Percentiles rank a stretch among this genome's conserved stretches.
Evolutionary conservation across 2,329 filamentous ascomycete species (phyloP).

Genomic region (Fusarium foetens): DNA sequence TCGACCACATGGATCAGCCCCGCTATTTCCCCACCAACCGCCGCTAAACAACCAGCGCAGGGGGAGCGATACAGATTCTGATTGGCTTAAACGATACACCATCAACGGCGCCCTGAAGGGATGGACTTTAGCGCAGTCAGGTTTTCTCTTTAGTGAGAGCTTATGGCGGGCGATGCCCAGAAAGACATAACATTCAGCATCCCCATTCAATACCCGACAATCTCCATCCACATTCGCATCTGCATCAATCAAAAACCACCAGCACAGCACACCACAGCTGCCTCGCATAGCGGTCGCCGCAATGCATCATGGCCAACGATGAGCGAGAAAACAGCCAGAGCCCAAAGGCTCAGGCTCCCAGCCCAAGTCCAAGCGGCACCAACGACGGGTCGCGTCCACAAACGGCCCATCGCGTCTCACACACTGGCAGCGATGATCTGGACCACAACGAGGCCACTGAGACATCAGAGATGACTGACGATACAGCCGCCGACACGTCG

Average conservation of each 20-base stretch:
- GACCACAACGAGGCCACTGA: constrained; percentile 21
- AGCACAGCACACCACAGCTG: constrained; percentile 10
- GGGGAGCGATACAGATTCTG: rapidly evolving
- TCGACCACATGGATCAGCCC: constrained; percentile 14
- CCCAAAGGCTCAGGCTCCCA: constrained; percentile 31
- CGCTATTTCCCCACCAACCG: constrained; percentile 23
- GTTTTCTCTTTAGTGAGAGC: constrained; percentile 34
- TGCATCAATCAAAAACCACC: constrained; percentile 11
- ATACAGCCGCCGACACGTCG: constrained; percentile 27
- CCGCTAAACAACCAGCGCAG: constrained; percentile 18
- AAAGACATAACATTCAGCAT: constrained; percentile 25
- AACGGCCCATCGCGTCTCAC: constrained; percentile 43
- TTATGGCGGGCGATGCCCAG: constrained; percentile 11
- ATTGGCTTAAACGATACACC: not conserved
- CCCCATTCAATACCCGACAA: constrained; percentile 28
- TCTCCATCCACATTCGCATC: constrained; percentile 19
- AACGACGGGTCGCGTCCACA: constrained; percentile 36
- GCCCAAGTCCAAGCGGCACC: constrained; percentile 17
- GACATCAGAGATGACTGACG: constrained; percentile 31
- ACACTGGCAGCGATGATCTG: constrained; percentile 14
- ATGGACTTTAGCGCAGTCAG: constrained; percentile 19
- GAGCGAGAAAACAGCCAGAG: constrained; percentile 40
- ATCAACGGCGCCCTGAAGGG: not conserved
- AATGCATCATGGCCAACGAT: constrained; percentile 53
- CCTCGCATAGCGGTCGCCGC: constrained; percentile 36